A percentile compares a stretch with the other conserved stretches of the same genome.
These are phyloP conservation scores for Ceratobasidium sp. DNA, from an alignment of 1,284 basidiomycete genomes.

Conservation along the genomic window DNA sequence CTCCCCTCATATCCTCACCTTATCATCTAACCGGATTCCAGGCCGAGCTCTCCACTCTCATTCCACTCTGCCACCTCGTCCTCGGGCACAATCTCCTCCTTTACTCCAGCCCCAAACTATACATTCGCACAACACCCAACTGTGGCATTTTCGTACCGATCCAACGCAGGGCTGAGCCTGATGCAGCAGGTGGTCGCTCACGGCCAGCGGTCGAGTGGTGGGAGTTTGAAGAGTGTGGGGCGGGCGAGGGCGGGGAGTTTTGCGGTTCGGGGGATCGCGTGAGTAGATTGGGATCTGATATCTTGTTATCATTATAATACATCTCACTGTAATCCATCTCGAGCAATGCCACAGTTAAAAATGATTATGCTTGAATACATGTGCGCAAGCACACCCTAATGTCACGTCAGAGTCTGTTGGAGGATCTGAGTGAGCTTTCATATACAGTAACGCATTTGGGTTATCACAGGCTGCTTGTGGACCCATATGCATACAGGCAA, in stretches of 20 bases:
- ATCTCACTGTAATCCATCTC: too few species aligned
- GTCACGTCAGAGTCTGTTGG: too few species aligned
- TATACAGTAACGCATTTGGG: too few species aligned
- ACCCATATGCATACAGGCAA: too few species aligned
- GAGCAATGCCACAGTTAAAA: too few species aligned
- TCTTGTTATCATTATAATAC: too few species aligned
- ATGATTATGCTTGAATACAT: too few species aligned
- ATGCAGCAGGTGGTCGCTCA: conserved; percentile 14
- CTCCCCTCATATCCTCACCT: background rate
- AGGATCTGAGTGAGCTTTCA: too few species aligned
- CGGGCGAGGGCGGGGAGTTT: conserved; percentile 16
- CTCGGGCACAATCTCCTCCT: conserved; percentile 22
- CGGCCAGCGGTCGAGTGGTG: background rate
- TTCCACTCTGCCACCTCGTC: conserved; percentile 8
- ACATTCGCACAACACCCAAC: background rate
- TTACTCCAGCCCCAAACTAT: background rate
- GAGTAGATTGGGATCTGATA: too few species aligned
- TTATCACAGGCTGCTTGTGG: too few species aligned
- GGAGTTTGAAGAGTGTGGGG: background rate
- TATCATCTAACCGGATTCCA: background rate
- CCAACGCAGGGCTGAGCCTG: background rate
- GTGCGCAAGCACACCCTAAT: too few species aligned
- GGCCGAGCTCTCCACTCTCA: background rate
- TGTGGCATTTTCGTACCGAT: background rate
- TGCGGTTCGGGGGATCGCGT: conserved; percentile 11